A percentile compares a stretch with the other conserved stretches of the same genome.
Evolutionary conservation across 495 filamentous ascomycete genomes (phyloP).

Genomic region (Neurospora sp.): DNA sequence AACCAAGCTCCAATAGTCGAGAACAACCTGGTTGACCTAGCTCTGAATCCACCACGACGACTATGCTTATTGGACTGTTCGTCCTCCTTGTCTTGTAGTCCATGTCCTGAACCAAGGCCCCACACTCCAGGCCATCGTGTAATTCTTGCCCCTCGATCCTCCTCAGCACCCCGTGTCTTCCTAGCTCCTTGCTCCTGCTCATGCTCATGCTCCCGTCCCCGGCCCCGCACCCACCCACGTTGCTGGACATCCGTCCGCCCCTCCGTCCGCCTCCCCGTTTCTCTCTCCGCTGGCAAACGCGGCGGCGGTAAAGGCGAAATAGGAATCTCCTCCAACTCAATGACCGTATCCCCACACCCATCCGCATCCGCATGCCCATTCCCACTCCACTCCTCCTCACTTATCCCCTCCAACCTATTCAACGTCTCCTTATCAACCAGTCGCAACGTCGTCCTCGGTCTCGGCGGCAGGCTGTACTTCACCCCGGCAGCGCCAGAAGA

Average conservation of each 20-base stretch:
- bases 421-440: not conserved
- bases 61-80: not conserved
- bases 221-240: too few relatives aligned
- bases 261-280: too few relatives aligned
- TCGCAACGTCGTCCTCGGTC: not conserved
- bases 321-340: not conserved
- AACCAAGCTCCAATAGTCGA: not conserved
- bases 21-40: not conserved
- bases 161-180: too few relatives aligned
- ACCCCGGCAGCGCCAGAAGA: not conserved
- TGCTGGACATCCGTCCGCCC: too few relatives aligned
- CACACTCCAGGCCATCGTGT: not conserved
- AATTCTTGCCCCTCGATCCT: not conserved
- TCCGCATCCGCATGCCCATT: not conserved
- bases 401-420: not conserved
- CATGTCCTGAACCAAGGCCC: not conserved
- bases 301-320: not conserved
- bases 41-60: not conserved
- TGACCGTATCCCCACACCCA: not conserved
- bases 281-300: not conserved
- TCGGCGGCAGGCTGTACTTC: not conserved
- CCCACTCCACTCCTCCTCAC: not conserved
- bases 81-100: not conserved
- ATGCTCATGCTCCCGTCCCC: too few relatives aligned
- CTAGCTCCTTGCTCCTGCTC: not conserved